Conservation (phyloP, 2,329 filamentous ascomycete species). For the Arthrobotrys iridis region DNA sequence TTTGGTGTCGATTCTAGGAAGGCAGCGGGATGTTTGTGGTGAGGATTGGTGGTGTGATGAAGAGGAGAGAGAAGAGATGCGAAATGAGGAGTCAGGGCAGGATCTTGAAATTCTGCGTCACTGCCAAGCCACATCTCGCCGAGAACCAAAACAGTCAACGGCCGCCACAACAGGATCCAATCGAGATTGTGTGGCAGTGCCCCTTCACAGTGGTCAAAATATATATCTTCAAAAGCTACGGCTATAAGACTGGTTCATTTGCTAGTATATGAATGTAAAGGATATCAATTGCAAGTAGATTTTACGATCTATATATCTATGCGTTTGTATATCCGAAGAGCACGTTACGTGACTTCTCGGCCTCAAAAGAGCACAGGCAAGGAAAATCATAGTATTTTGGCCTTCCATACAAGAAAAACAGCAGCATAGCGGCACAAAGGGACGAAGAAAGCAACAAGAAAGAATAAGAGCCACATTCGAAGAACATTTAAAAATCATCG, state of each 20-base stretch:
- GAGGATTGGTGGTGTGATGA: constrained; percentile 32
- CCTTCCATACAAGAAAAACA: constrained; percentile 26
- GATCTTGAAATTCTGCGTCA: constrained; percentile 54
- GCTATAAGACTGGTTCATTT: no score
- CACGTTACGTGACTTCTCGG: constrained; percentile 12
- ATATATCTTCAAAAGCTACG: no score
- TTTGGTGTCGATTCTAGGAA: background rate
- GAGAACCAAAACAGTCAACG: constrained; percentile 9
- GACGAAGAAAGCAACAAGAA: background rate
- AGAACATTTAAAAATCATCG: constrained; percentile 42
- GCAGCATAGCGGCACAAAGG: background rate
- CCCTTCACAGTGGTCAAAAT: no score
- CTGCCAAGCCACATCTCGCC: constrained; percentile 26
- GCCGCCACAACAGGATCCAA: constrained; percentile 21
- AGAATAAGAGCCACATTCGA: constrained; percentile 17
- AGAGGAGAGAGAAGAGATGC: constrained; percentile 12
- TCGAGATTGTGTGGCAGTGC: constrained; percentile 5
- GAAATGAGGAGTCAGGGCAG: constrained; percentile 27
- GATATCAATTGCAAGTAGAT: no score
- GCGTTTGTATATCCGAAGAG: background rate
- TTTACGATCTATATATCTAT: background rate
- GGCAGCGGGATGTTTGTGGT: background rate
- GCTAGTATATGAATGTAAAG: no score
- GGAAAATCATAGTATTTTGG: constrained; percentile 36
- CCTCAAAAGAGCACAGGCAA: background rate